These are phyloP conservation scores for Fonsecaea pugnacius DNA, from an alignment of 2,329 filamentous ascomycete genomes.

Conservation along the genomic window DNA sequence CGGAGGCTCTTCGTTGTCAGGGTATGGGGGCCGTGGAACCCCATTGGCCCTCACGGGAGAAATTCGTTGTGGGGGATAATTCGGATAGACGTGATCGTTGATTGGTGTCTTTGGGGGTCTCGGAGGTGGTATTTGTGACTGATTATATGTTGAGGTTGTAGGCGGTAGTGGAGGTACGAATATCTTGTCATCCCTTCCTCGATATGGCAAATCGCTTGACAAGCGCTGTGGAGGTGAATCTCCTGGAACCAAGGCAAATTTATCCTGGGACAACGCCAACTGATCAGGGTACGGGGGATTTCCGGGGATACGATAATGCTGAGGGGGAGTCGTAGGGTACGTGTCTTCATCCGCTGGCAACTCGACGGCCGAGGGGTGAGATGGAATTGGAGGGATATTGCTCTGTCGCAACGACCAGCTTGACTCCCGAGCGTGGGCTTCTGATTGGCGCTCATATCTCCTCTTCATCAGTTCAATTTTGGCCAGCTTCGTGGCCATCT, in stretches of 20 bases:
- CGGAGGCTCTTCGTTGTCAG: slow-evolving; percentile 73
- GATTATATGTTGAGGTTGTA: slow-evolving; percentile 41
- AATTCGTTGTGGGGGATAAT: slow-evolving; percentile 39
- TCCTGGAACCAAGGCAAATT: slow-evolving; percentile 66
- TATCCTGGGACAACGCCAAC: slow-evolving; percentile 64
- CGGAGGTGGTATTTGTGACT: slow-evolving; percentile 62
- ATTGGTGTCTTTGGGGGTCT: slow-evolving; percentile 78
- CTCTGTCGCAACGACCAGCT: slow-evolving; percentile 39
- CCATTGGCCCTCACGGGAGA: slow-evolving; percentile 43
- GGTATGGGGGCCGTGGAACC: slow-evolving; percentile 66
- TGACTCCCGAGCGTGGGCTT: slow-evolving; percentile 41
- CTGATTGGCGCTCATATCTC: slow-evolving; percentile 59
- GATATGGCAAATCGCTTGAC: slow-evolving; percentile 40
- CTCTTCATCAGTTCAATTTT: slow-evolving; percentile 79
- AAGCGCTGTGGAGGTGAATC: slow-evolving; percentile 55
- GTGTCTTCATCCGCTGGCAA: slow-evolving; percentile 61
- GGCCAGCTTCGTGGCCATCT: slow-evolving; percentile 78
- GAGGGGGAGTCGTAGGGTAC: slow-evolving; percentile 38
- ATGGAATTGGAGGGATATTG: slow-evolving; percentile 44
- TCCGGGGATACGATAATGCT: slow-evolving; percentile 35
- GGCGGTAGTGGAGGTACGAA: slow-evolving; percentile 38
- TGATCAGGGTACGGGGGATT: slow-evolving; percentile 44
- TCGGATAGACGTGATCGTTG: slow-evolving; percentile 33
- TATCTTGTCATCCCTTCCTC: slow-evolving; percentile 45
- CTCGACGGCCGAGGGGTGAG: slow-evolving; percentile 59